Base-by-base conservation (phyloP, 2,329 filamentous ascomycete species). In the Gremmenia infestans region DNA sequence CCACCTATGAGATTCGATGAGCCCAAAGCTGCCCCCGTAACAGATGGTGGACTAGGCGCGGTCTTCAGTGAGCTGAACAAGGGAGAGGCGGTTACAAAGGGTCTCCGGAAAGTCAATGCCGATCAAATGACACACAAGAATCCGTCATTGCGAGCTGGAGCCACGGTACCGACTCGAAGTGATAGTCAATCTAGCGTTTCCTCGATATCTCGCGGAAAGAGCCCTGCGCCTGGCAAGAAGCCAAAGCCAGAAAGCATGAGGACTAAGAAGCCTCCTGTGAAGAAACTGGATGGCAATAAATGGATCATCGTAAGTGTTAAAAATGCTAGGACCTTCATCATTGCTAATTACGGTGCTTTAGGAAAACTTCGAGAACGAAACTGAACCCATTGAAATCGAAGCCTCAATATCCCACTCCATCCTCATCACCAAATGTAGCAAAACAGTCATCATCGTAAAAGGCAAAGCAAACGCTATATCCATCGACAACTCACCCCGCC, bases 61-160 rank as follows among this genome's bases (percentile, higher is more conserved):
- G 91, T 99, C 2, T 99, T 99, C 71, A 87, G 87, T 42, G 88
- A 97, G 63, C 77, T 99, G 52, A 97, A 97, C 74, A 87, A 88
- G 71, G 94, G 94, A 55, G 85, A 89, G 58, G 80, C 83, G n/a
- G 89, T 99, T 57, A 99, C 94, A 4, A 85, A 89, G 63, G 86
- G 89, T 35, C 80, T 99, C 37, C 88, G 89, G 63, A 99, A 97
- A 78, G 94, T 99, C 50, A 93, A 97, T 75, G 88, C 87, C 70
- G 94, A 89, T 53, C 81, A 97, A 72, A 97, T 97, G 93, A 99
- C 94, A 58, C 94, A 99, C 76, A 97, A 97, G 78, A 99, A 99
- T 74, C 94, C 94, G 14, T 83, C 86, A 9, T 78, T 99, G 56
- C 86, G 94, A 60, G 82, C 89, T 23, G 78, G 78, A 58, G 88